Conservation (phyloP, 2,329 filamentous ascomycete species). For the Beauveria sp. region DNA sequence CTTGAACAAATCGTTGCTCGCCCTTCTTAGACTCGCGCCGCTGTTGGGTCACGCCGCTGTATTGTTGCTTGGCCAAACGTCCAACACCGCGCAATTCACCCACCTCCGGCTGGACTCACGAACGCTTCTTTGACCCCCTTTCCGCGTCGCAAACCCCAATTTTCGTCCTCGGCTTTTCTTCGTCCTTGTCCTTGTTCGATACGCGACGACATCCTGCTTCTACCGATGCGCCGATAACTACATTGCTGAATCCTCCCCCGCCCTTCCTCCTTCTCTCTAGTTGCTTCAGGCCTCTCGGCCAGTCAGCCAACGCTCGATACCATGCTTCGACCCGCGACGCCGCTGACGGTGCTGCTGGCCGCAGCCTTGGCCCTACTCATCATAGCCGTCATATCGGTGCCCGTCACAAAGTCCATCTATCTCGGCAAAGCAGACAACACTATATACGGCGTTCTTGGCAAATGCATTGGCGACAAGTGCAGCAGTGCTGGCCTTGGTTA, state of each 20-base stretch:
- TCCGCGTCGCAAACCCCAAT: background rate
- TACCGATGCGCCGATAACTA: slow-evolving; percentile 4
- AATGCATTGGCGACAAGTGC: slow-evolving; percentile 61
- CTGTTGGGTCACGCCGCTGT: background rate
- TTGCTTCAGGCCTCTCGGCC: slow-evolving; percentile 8
- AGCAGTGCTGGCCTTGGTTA: slow-evolving; percentile 77
- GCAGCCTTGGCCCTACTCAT: slow-evolving; percentile 79
- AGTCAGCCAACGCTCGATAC: slow-evolving; percentile 28
- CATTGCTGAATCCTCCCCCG: background rate
- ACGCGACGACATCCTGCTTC: background rate
- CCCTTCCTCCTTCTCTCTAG: slow-evolving; percentile 1
- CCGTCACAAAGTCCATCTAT: slow-evolving; percentile 78
- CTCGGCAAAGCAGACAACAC: slow-evolving; percentile 69
- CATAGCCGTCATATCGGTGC: slow-evolving; percentile 83
- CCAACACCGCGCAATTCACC: background rate
- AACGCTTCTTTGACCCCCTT: background rate
- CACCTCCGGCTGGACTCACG: background rate
- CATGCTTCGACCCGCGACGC: slow-evolving; percentile 89
- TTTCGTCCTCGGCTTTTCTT: background rate
- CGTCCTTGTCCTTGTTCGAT: background rate
- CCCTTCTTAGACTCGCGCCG: background rate
- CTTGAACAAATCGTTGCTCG: background rate
- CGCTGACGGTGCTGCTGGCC: slow-evolving; percentile 77
- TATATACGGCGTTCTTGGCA: slow-evolving; percentile 90
- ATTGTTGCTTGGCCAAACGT: background rate